A percentile compares a stretch with the other conserved stretches of the same genome.
phyloP scores from a whole-genome alignment of 768 basidiomycete genomes.

The Melanogaster broomeanus region DNA sequence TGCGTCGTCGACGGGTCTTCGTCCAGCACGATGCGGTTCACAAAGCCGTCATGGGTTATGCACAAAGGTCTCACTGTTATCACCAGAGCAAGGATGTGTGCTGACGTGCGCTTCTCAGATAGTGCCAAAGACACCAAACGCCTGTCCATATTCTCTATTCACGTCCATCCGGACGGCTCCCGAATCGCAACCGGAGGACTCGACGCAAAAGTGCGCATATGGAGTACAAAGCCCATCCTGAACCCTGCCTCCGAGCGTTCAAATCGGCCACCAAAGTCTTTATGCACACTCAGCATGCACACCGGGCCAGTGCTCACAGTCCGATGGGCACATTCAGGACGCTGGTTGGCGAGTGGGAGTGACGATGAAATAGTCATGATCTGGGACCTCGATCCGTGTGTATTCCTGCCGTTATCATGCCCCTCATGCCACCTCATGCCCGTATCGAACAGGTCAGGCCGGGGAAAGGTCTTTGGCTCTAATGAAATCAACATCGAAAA shows the following conservation, averaged over 20 bases:
- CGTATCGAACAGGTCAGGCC: conserved; percentile 55
- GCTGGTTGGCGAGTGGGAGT: conserved; percentile 94
- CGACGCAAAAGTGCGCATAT: conserved; percentile 95
- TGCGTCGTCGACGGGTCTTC: not conserved
- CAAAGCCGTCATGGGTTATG: conserved; percentile 86
- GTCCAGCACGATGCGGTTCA: conserved; percentile 68
- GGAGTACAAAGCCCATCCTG: conserved; percentile 96
- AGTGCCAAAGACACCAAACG: conserved; percentile 58
- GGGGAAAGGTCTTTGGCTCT: conserved; percentile 90
- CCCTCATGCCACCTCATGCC: conserved; percentile 3
- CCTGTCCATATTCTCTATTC: conserved; percentile 87
- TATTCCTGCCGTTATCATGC: conserved; percentile 6
- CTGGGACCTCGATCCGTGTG: conserved; percentile 96
- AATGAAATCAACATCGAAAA: conserved; percentile 96
- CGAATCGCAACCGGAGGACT: conserved; percentile 97
- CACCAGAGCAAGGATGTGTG: not conserved
- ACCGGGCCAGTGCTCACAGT: conserved; percentile 91
- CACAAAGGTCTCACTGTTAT: conserved; percentile 55
- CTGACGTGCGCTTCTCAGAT: conserved; percentile 28
- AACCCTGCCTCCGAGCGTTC: conserved; percentile 65
- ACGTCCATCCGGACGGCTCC: conserved; percentile 94
- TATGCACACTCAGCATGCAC: conserved; percentile 92
- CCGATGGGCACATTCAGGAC: conserved; percentile 91
- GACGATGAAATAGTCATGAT: conserved; percentile 96
- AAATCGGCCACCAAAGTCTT: conserved; percentile 76